These are phyloP conservation scores for Kwoniella shivajii DNA, from an alignment of 1,284 basidiomycete species.

Conservation along the genomic window DNA sequence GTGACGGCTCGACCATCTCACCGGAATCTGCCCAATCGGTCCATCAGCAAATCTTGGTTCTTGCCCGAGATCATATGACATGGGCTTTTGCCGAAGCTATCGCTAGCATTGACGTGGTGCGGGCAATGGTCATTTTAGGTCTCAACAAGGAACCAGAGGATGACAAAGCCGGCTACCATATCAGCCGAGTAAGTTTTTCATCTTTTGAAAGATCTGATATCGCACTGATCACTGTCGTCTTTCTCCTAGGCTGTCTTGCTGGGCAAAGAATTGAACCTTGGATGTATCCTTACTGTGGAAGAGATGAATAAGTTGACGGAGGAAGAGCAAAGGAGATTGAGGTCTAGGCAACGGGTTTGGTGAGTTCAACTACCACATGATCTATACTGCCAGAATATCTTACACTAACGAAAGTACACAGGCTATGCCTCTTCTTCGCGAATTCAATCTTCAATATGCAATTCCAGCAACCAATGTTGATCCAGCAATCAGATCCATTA, in stretches of 20 bases:
- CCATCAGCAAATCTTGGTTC: conserved; percentile 38
- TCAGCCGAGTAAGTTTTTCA: conserved; percentile 32
- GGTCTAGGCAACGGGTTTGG: conserved; percentile 38
- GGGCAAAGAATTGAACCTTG: conserved; percentile 40
- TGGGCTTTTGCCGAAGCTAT: conserved; percentile 40
- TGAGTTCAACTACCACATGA: conserved; percentile 12
- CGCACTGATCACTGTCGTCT: not conserved
- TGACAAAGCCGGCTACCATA: conserved; percentile 43
- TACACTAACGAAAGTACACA: conserved; percentile 1
- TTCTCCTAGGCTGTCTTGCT: conserved; percentile 33
- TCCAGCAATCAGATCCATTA: conserved; percentile 37
- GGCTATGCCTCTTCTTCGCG: conserved; percentile 41
- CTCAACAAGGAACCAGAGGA: conserved; percentile 47
- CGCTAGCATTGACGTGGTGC: conserved; percentile 32
- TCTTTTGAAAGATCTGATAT: not conserved
- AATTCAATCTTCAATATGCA: conserved; percentile 48
- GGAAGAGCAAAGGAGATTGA: conserved; percentile 23
- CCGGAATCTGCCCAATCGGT: conserved; percentile 32
- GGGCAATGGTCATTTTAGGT: conserved; percentile 34
- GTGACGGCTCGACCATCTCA: conserved; percentile 13
- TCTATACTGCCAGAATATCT: not conserved
- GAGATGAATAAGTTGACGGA: conserved; percentile 25
- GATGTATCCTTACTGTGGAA: conserved; percentile 22
- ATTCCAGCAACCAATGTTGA: conserved; percentile 44
- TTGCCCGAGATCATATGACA: conserved; percentile 39